Evolutionary conservation across 108 stramenopile species (phyloP).

Genomic region (Nannochloropsis salina): DNA sequence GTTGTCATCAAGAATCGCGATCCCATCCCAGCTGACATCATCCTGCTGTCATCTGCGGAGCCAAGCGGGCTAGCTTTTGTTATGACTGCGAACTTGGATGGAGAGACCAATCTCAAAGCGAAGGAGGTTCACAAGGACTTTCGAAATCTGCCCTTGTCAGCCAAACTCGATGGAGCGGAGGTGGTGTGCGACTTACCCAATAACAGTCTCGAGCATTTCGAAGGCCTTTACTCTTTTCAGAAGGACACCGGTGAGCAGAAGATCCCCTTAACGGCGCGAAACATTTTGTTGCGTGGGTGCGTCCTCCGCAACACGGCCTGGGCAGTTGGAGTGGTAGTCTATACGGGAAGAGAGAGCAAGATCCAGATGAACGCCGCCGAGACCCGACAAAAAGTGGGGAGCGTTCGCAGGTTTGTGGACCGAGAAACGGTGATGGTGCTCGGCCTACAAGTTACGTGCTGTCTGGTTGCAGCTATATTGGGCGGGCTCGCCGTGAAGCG

Average conservation of each 20-base stretch:
- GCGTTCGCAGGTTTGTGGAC: slow-evolving; percentile 59
- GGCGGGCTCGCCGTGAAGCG: slow-evolving; percentile 21
- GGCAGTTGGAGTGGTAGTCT: slow-evolving; percentile 84
- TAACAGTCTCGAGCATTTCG: slow-evolving; percentile 35
- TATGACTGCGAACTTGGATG: slow-evolving; percentile 91
- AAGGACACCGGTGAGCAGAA: background rate
- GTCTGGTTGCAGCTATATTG: slow-evolving; percentile 22
- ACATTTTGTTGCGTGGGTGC: slow-evolving; percentile 82
- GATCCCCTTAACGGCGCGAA: slow-evolving; percentile 63
- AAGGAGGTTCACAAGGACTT: background rate
- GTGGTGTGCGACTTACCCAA: slow-evolving; percentile 40
- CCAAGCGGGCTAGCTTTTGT: slow-evolving; percentile 73
- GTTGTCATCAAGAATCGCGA: slow-evolving; percentile 81
- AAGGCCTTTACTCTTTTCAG: slow-evolving; percentile 8
- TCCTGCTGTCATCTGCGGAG: slow-evolving; percentile 76
- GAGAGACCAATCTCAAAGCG: slow-evolving; percentile 90
- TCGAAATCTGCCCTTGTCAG: background rate
- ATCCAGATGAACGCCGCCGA: slow-evolving; percentile 79
- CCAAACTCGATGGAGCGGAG: background rate
- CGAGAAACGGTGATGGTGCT: slow-evolving; percentile 34
- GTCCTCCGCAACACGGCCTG: slow-evolving; percentile 88
- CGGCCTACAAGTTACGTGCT: slow-evolving; percentile 31
- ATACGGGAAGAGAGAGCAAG: slow-evolving; percentile 93
- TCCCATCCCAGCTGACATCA: slow-evolving; percentile 84
- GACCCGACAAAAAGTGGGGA: slow-evolving; percentile 81